Evolutionary conservation across 2,329 filamentous ascomycete species (phyloP), one percentile per base, ranked within the genome.

Genomic region (Tolypocladium tundrense): DNA sequence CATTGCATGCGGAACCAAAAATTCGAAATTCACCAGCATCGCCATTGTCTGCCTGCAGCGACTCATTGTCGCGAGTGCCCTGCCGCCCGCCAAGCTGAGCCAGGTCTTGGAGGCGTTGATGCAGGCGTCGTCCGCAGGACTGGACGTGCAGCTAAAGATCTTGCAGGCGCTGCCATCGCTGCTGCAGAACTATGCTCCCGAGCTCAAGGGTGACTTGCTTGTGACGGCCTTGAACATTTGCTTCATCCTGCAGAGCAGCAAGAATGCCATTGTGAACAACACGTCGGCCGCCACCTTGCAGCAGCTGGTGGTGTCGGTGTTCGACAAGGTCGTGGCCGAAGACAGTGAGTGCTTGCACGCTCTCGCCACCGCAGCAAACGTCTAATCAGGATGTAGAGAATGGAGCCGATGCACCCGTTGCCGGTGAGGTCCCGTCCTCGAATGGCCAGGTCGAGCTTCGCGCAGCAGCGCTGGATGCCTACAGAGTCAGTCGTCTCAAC

Each of bases 271-370:
- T 55, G 91, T 99, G 65, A 95, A 93, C 69, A 95, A 95, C 66
- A 97, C 95, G 1, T 94, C 94, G 11, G 91, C 93, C 33, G 94
- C 94, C n/a, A 97, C 94, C 2, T 77, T 99, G 57, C 93, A 97
- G 72, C 94, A 97, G 71, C 82, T 99, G 16, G 87, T 97, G 9
- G 90, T 94, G 39, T 88, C 90, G 0, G 88, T 96, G 0, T 97
- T 97, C 72, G 94, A 97, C 70, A 94, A 95, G 70, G 91, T 97
- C 2, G 83, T 86, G 0, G 76, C 77, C 7, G 91, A 97, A 76
- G 91, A 97, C 69, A 86, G 86, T 88, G 73, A 70, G 83, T 79
- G 14, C 7, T 37, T 8, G 1, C 19, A 35, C 31, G 31, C 48
- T 9, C 10, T n/a, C 48, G 10, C 10, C 16, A 14, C 24, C 10